Conservation (phyloP, 2,329 filamentous ascomycete species). For the Penicillium palitans region DNA sequence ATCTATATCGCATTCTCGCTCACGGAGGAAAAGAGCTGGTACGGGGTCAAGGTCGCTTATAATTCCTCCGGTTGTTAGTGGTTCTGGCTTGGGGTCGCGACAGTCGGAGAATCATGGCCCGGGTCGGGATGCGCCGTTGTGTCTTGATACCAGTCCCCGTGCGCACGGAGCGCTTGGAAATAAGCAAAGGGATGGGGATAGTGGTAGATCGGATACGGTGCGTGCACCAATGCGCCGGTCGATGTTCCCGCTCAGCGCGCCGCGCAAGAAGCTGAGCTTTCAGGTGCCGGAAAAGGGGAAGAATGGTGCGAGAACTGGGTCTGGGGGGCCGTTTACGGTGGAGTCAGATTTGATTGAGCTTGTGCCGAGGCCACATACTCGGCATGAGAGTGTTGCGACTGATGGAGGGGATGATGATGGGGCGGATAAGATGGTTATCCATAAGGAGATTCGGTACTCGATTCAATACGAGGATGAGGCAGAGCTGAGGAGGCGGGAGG, state of each 20-base stretch:
- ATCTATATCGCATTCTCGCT: constrained; percentile 1
- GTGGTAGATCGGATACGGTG: not conserved
- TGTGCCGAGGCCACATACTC: constrained; percentile 14
- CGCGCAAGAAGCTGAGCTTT: not conserved
- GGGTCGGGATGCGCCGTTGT: not conserved
- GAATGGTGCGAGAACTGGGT: not conserved
- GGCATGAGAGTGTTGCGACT: constrained; percentile 10
- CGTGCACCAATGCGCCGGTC: constrained; percentile 14
- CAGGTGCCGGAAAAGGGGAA: constrained; percentile 4
- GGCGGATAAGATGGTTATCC: constrained; percentile 34
- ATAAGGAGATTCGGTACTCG: constrained; percentile 36
- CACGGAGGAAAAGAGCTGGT: constrained; percentile 1
- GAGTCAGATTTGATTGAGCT: constrained; percentile 22
- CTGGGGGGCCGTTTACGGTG: not conserved
- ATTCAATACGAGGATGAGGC: constrained; percentile 31
- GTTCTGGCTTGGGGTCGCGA: not conserved
- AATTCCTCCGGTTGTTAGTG: not conserved
- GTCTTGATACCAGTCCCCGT: not conserved
- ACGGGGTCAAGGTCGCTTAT: not conserved
- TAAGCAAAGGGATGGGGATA: not conserved
- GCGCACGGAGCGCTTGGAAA: not conserved
- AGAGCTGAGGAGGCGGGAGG: constrained; percentile 9
- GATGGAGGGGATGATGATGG: constrained; percentile 17
- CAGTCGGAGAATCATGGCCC: not conserved
- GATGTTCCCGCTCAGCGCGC: constrained; percentile 15